These are phyloP conservation scores for Huntiella bhutanensis DNA, from an alignment of 2,329 filamentous ascomycete genomes.

Conservation along the genomic window DNA sequence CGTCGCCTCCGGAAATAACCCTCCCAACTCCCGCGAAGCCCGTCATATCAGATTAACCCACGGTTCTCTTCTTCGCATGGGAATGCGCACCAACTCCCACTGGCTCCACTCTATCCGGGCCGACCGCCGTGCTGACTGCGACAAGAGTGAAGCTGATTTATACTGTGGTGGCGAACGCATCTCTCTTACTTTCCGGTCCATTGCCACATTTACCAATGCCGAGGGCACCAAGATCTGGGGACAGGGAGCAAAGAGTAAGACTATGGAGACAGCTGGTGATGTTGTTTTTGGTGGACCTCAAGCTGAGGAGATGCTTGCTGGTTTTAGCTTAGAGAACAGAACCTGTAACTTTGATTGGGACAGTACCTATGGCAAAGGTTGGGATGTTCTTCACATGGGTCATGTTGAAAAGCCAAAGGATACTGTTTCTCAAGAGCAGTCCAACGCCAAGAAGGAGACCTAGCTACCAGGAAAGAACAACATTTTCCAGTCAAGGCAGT, in stretches of 20 bases:
- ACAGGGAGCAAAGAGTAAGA: constrained; percentile 64
- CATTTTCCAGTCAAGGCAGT: neutral
- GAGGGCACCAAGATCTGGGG: constrained; percentile 65
- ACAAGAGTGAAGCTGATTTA: constrained; percentile 52
- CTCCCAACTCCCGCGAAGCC: constrained; percentile 19
- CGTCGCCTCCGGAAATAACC: constrained; percentile 8
- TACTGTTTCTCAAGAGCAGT: constrained; percentile 13
- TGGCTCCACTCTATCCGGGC: constrained; percentile 88
- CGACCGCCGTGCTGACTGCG: constrained; percentile 53
- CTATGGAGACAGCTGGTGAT: constrained; percentile 33
- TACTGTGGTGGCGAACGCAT: constrained; percentile 63
- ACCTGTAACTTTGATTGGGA: constrained; percentile 55
- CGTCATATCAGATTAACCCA: constrained; percentile 42
- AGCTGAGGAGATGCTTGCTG: constrained; percentile 46
- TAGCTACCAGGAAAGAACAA: neutral
- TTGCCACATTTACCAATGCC: constrained; percentile 63
- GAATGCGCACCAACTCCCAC: constrained; percentile 58
- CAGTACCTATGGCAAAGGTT: constrained; percentile 55
- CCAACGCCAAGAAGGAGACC: neutral
- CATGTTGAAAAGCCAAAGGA: neutral
- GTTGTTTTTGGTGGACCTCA: constrained; percentile 47
- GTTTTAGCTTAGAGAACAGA: constrained; percentile 76
- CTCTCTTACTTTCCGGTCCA: constrained; percentile 75
- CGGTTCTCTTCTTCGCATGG: constrained; percentile 74
- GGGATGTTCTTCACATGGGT: constrained; percentile 57